Base-by-base conservation (phyloP, 805 yeast species). In the Starmera quercuum region DNA sequence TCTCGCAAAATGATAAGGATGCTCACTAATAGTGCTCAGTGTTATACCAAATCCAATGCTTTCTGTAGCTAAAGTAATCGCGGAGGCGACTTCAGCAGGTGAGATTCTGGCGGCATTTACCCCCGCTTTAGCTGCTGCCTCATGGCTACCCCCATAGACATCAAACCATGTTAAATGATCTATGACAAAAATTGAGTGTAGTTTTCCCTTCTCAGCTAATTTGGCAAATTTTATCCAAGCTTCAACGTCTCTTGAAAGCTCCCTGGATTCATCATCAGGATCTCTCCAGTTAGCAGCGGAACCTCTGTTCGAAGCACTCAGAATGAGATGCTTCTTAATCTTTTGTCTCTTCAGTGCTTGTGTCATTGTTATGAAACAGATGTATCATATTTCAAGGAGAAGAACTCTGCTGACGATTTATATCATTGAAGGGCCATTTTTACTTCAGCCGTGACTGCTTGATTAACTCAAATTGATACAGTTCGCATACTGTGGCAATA, bases 1-100 rank as follows among this genome's bases (percentile, higher is more conserved):
- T 44, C 66, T 49, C 8, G 64, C 57, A 22, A 63, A 56, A 35
- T 49, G 61, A 31, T 57, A 63, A 0, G 68, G 68, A n/a, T 52
- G 55, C 32, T 64, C 68, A 37, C 59, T 55, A 17, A 64, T 51
- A 12, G 68, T 63, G 25, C 60, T 48, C 30, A 58, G 56, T 6
- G 69, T 63, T 22, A 64, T 36, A 9, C 64, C 68, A 43, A 63
- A 62, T 7, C 53, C 39, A 20, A 64, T 35, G 22, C 50, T 52
- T 29, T 58, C 40, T 5, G 68, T 64, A 10, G 49, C 63, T 1
- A 59, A 53, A n/a, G 66, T 63, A 56, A 64, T 44, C 3, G 64
- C 66, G 11, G 59, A 33, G 10, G 63, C 58, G 4, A 51, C 48
- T 7, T 62, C 55, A 39, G 56, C 44, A 11, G 68, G 68, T 29